A percentile compares a stretch with the other conserved stretches of the same genome.
Evolutionary conservation across 2,329 filamentous ascomycete genomes (phyloP).

Genomic region (Aspergillus aculeatus): DNA sequence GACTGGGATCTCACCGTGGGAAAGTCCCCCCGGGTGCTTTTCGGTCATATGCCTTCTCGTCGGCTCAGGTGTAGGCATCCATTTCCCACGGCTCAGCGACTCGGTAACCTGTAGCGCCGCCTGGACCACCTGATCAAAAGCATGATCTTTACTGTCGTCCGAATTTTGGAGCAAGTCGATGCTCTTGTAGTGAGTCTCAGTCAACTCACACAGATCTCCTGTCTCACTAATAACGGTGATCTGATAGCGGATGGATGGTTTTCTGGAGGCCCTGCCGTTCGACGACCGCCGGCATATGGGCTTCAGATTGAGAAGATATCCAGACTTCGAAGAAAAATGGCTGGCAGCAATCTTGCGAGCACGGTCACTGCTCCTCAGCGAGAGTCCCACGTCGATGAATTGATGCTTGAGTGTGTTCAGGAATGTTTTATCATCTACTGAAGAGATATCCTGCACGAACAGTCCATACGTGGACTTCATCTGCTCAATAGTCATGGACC

Average conservation of each 20-base stretch:
- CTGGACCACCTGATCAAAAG: neutral
- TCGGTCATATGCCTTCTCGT: neutral
- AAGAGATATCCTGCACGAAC: slow-evolving; percentile 4
- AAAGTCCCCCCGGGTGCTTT: neutral
- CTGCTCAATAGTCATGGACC: neutral
- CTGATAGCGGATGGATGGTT: no score
- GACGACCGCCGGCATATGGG: neutral
- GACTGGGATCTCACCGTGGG: neutral
- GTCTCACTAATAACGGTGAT: no score
- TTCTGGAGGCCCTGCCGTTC: no score
- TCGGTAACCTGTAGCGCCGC: neutral
- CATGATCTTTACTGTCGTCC: neutral
- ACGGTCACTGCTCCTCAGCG: slow-evolving; percentile 1
- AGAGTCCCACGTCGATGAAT: slow-evolving; percentile 12
- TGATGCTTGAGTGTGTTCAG: neutral
- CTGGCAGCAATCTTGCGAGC: slow-evolving; percentile 1
- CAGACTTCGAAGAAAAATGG: slow-evolving; percentile 4
- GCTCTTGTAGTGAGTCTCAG: neutral
- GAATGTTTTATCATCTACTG: neutral
- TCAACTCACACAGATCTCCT: neutral
- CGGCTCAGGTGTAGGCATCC: neutral
- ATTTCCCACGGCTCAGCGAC: slow-evolving; percentile 2
- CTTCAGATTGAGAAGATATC: slow-evolving; percentile 1
- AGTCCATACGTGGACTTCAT: slow-evolving; percentile 7
- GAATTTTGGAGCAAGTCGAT: neutral